A percentile compares a stretch with the other conserved stretches of the same genome.
phyloP scores from a whole-genome alignment of 1,139 yeast species.

The Groenewaldozyma auringiensis region DNA sequence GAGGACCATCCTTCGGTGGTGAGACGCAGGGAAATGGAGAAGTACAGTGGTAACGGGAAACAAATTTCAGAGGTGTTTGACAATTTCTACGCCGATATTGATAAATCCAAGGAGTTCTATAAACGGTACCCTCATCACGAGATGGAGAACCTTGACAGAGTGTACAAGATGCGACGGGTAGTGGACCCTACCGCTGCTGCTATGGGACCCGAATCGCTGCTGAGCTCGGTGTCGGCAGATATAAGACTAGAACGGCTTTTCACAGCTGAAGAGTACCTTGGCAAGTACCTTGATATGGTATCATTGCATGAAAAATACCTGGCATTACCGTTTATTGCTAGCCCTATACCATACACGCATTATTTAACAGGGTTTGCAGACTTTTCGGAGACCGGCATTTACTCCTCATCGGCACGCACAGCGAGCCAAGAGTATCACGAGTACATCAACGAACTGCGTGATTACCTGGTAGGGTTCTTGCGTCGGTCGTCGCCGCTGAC shows the following conservation, averaged over 20 bases:
- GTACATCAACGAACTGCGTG: slow-evolving; percentile 39
- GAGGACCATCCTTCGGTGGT: slow-evolving; percentile 13
- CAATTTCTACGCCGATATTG: slow-evolving; percentile 40
- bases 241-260: slow-evolving; percentile 45
- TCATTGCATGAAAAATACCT: slow-evolving; percentile 45
- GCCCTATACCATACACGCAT: slow-evolving; percentile 40
- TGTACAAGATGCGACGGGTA: slow-evolving; percentile 30
- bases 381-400: slow-evolving; percentile 30
- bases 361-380: slow-evolving; percentile 43
- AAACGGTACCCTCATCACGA: slow-evolving; percentile 29
- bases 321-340: slow-evolving; percentile 31
- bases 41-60: slow-evolving; percentile 3
- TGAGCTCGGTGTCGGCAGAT: slow-evolving; percentile 38
- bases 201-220: slow-evolving; percentile 11
- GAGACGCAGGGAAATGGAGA: slow-evolving; percentile 12
- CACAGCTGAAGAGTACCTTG: slow-evolving; percentile 54
- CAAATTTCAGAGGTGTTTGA: slow-evolving; percentile 24
- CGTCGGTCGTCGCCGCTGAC: slow-evolving; percentile 46
- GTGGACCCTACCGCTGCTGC: slow-evolving; percentile 10
- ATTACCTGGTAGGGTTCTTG: slow-evolving; percentile 43
- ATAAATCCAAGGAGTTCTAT: slow-evolving; percentile 30
- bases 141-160: slow-evolving; percentile 32
- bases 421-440: slow-evolving; percentile 33
- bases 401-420: slow-evolving; percentile 19
- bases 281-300: slow-evolving; percentile 55